phyloP scores from a whole-genome alignment of 371 early-diverging fungal genomes.

The Mortierella sp. region DNA sequence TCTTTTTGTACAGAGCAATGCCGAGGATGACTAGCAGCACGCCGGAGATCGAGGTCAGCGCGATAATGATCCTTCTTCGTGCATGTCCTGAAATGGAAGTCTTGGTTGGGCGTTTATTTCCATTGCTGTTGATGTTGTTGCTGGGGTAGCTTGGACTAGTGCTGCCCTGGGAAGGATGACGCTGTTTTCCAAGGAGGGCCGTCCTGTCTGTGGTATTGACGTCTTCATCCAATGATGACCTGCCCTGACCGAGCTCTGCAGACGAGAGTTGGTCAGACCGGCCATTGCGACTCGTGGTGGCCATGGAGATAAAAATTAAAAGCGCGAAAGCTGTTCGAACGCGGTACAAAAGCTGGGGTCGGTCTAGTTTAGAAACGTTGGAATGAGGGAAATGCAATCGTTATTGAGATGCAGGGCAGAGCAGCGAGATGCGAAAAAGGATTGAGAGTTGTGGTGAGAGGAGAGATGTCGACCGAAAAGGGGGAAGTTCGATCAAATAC shows the following conservation, averaged over 20 bases:
- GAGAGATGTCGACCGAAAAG: too few species aligned
- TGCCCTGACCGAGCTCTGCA: conserved; percentile 37
- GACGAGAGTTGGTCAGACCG: conserved; percentile 41
- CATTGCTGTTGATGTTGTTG: conserved; percentile 4
- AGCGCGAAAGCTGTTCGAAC: neutral
- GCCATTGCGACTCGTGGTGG: conserved; percentile 8
- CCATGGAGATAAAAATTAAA: conserved; percentile 1
- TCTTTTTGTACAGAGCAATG: conserved; percentile 29
- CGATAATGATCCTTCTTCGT: conserved; percentile 37
- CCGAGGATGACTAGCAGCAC: conserved; percentile 26
- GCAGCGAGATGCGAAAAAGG: too few species aligned
- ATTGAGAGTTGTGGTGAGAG: too few species aligned
- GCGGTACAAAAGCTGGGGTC: neutral
- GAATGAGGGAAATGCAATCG: too few species aligned
- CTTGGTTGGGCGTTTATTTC: conserved; percentile 14
- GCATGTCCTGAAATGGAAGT: conserved; percentile 15
- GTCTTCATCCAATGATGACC: conserved; percentile 16
- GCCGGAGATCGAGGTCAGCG: conserved; percentile 28
- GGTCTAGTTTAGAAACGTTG: too few species aligned
- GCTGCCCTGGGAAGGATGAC: conserved; percentile 11
- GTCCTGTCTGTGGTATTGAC: conserved; percentile 10
- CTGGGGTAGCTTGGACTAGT: neutral
- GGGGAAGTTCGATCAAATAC: too few species aligned
- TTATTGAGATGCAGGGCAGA: too few species aligned
- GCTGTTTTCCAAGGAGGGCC: conserved; percentile 18